Base-by-base conservation (phyloP, 2,329 filamentous ascomycete genomes). In the Nemania serpens region DNA sequence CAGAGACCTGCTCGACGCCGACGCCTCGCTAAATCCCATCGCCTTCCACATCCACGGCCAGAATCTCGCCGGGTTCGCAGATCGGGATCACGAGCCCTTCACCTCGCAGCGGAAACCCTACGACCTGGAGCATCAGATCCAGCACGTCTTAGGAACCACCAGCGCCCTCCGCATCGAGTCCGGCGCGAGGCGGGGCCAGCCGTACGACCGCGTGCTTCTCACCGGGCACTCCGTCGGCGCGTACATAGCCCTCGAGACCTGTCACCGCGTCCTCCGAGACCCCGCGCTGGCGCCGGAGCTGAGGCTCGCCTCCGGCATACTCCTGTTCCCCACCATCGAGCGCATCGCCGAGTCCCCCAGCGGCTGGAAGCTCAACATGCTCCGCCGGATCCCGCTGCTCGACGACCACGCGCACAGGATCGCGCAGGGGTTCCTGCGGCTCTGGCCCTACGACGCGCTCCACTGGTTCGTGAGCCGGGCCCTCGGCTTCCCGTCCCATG, bases 291-390 rank as follows among this genome's bases (percentile, higher is more conserved):
- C 73, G 1, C 74, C 76, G n/a, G 70, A 75, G 47, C 70, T 82
- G n/a, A 72, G 70, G 11, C 75, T 86, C 20, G 73, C 71, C 37
- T 77, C 81, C 29, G 89, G 82, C 1, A 79, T 92, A 43, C 78
- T 93, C 58, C 80, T 93, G 17, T 92, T 92, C 71, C 89, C 90
- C 1, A 91, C 90, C 1, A 82, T 93, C 39, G 82, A 87, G n/a
- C 84, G 91, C 74, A 87, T 93, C 63, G 85, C 86, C 10, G 75
- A 77, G 58, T 90, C 87, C 1, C 80, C 83, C 0, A 85, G 79
- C 29, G 90, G 90, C 1, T 75, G 75, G 57, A 82, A 81, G 49
- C 75, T 88, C 41, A 74, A 76, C 39, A 65, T 78, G 3, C 68
- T 86, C 5, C 76, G 76, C 2, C 71, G 75, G 45, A 75, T 75